Base-by-base conservation (phyloP, 1,284 basidiomycete species). In the Earliella scabrosa region DNA sequence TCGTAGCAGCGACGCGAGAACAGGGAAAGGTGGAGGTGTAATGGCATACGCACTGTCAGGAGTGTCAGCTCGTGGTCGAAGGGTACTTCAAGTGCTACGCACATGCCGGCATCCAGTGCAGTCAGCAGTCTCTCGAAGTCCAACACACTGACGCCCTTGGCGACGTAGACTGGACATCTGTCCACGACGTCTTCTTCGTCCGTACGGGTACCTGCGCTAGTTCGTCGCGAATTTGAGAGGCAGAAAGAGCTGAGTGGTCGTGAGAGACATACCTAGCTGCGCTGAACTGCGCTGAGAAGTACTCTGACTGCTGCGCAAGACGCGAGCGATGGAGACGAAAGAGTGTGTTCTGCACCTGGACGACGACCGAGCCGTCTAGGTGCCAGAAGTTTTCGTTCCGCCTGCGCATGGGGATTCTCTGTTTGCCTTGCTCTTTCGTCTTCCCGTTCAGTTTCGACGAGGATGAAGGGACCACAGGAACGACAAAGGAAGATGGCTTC, bases 261-360 rank as follows among this genome's bases (percentile, higher is more conserved):
- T 48, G 36, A 14, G 46, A 41, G n/a, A 58, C 49, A 23, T 69
- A 66, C 21, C 44, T 49, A 4, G 56, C 45, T 2, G 27, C 46
- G 29, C 38, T 45, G 39, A 76, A 74, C 4, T 73, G 57, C 4
- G 60, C 54, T 13, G 64, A 57, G 44, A 78, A 76, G 65, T 70
- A 77, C 1, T 49, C 50, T 2, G 75, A 77, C 39, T 75, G 66
- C 24, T 60, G 60, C 14, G 67, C 57, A 2, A 78, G 62, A 10
- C 71, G 68, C 46, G 75, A 76, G 5, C 71, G 67, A 45, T 76
- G 74, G 13, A 77, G 57, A n/a, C 66, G 68, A 61, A 76, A 76
- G 13, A 69, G 60, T 1, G 63, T 71, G 26, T 60, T 52, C 6
- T 65, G 65, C 21, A 76, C 63, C 38, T 71, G 68, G 9, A 77